phyloP scores from a whole-genome alignment of 148 eudicot genomes.

The Vaccinium vitisidaea region DNA sequence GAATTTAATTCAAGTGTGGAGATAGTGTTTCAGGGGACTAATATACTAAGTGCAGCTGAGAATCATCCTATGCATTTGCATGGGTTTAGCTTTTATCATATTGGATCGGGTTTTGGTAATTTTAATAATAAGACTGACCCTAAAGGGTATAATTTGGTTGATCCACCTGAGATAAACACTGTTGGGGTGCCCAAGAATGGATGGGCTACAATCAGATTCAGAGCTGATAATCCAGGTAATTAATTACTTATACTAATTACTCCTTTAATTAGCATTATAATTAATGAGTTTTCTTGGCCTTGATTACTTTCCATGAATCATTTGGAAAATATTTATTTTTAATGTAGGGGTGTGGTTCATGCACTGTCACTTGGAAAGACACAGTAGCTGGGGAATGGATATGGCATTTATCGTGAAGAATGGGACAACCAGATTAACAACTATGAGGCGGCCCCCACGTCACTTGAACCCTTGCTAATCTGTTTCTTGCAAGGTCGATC shows the following conservation, averaged over 20 bases:
- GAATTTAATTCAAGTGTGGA: constrained; percentile 27
- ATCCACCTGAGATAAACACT: constrained; percentile 30
- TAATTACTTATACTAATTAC: background rate
- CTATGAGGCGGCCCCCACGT: background rate
- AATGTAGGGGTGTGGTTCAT: constrained; percentile 15
- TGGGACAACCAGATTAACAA: background rate
- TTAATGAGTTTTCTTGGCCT: background rate
- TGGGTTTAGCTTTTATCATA: constrained; percentile 29
- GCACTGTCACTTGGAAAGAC: constrained; percentile 12
- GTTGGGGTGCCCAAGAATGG: constrained; percentile 31
- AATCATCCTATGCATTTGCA: constrained; percentile 41
- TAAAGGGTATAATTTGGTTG: constrained; percentile 24
- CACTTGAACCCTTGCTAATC: constrained; percentile 8
- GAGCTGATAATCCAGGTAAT: constrained; percentile 36
- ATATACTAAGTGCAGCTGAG: constrained; percentile 22
- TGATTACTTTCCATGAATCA: no score
- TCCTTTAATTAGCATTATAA: no score
- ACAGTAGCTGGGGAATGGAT: constrained; percentile 9
- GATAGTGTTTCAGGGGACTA: constrained; percentile 32
- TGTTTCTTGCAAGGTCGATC: background rate
- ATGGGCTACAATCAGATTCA: constrained; percentile 36
- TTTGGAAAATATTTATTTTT: background rate
- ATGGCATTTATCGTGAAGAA: background rate
- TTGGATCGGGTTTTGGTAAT: constrained; percentile 27
- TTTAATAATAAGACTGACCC: constrained; percentile 18